A percentile compares a stretch with the other conserved stretches of the same genome.
These are phyloP conservation scores for Penicillium dipodomyicola DNA, from an alignment of 495 filamentous ascomycete genomes.

Conservation along the genomic window DNA sequence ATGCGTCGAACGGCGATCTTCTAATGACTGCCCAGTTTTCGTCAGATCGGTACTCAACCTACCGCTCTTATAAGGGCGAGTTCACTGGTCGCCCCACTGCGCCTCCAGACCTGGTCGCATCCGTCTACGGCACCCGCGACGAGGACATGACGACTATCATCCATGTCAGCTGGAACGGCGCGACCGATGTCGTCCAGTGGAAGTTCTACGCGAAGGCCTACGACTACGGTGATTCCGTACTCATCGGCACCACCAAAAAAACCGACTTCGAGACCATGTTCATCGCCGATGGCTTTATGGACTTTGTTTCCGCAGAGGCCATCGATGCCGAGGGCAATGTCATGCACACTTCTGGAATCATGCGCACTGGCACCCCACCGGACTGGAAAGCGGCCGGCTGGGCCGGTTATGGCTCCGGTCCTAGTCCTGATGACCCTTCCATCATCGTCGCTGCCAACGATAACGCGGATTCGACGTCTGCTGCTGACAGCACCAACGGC, in stretches of 20 bases:
- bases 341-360: conserved; percentile 31
- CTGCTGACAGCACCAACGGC: conserved; percentile 19
- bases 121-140: conserved; percentile 37
- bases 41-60: conserved; percentile 38
- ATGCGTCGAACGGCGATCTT: conserved; percentile 50
- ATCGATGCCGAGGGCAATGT: conserved; percentile 34
- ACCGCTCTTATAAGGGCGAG: conserved; percentile 43
- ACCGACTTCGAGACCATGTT: conserved; percentile 47
- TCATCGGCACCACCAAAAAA: conserved; percentile 38
- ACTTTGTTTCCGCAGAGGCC: conserved; percentile 40
- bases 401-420: conserved; percentile 20
- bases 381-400: conserved; percentile 42
- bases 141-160: conserved; percentile 37
- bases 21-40: conserved; percentile 46
- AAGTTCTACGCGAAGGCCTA: conserved; percentile 38
- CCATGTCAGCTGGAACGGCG: conserved; percentile 51
- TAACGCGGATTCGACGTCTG: conserved; percentile 8
- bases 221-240: conserved; percentile 24
- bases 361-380: conserved; percentile 28
- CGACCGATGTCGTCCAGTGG: conserved; percentile 44
- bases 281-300: conserved; percentile 41
- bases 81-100: conserved; percentile 37
- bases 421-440: conserved; percentile 35
- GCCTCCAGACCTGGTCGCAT: conserved; percentile 37
- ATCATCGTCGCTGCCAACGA: conserved; percentile 26